Base-by-base conservation (phyloP, 768 basidiomycete species). In the Leucocoprinus sp. region DNA sequence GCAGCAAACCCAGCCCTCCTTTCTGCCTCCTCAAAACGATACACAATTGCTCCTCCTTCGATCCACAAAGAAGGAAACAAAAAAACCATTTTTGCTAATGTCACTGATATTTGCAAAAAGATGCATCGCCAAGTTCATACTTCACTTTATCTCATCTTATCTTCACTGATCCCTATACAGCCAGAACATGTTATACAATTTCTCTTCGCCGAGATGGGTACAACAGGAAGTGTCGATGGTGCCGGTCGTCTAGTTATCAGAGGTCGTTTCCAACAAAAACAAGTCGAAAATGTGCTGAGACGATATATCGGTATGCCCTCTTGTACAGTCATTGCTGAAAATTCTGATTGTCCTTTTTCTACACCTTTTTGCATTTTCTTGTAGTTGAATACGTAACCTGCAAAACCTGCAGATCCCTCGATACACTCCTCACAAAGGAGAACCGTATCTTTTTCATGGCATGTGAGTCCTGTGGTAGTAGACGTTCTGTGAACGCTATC, bases 361-460 rank as follows among this genome's bases (percentile, higher is more conserved):
- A 27, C 26, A 5, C 26, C 5, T 27, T 11, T 11, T 27, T 11
- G 11, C 11, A 5, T 27, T n/a, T 31, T 14, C 31, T 12, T 11
- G n/a, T 54, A 95, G 93, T 95, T 50, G 93, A 97, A 69, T 98
- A 97, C 65, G 95, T 97, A 50, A 93, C 93, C 29, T 99, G 96
- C 79, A 95, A 96, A 67, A 98, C 93, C 31, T 99, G 96, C 76
- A 99, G 97, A 69, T 97, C 95, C 1, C 90, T 90, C 36, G 96
- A 99, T 63, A 99, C 96, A 2, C 78, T 96, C 15, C 78, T 99
- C 28, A 84, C 86, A 22, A 99, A 98, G 66, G 93, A 98, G 69
- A 96, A 96, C 65, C 89, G 96, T 67, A 90, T 99, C 61, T 97
- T 93, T 75, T 99, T 99, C 76, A 87, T 90, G 79, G 76, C 88